Base-by-base conservation (phyloP, 2,329 filamentous ascomycete species). In the Alternaria gaisen region DNA sequence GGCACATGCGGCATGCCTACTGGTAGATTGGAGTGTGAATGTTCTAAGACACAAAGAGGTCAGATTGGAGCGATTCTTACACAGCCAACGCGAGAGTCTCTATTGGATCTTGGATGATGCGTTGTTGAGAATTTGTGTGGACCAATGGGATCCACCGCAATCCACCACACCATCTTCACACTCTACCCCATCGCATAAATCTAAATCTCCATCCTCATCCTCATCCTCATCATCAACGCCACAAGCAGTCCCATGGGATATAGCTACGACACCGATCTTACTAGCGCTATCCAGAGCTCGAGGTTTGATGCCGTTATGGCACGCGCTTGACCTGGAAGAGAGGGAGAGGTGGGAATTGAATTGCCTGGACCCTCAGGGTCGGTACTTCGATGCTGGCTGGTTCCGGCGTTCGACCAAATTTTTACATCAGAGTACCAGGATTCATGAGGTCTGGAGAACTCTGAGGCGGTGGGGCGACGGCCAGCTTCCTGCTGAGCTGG, bases 81-180 rank as follows among this genome's bases (percentile, higher is more conserved):
- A 57, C 26, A 60, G 64, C 24, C 64, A 67, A 44, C 54, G 64
- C 5, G 53, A 60, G 14, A 68, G 66, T 28, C 47, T 68, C 11
- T 68, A 67, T 50, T 63, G 58, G 60, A 61, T 65, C 0, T 38
- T 68, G 14, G 66, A 68, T 51, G 59, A 68, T 53, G 57, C 61
- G n/a, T 24, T 68, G 26, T 55, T 68, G 22, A 55, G 50, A 3
- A 61, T 68, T 16, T 64, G 57, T 28, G 10, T 65, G 14, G 61
- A 61, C 16, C 51, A 60, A 43, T 68, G 66, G 61, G 61, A 68
- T 38, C 34, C 53, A 36, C 44, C 53, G 12, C 42, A 32, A 26
- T 43, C 47, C 24, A 42, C 18, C 22, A 14, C 26, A 26, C 22
- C 38, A 12, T 28, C 48, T 8, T 26, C 46, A 14, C 26, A 22